Base-by-base conservation (phyloP, 495 filamentous ascomycete species). In the Tuber umbilicatum region DNA sequence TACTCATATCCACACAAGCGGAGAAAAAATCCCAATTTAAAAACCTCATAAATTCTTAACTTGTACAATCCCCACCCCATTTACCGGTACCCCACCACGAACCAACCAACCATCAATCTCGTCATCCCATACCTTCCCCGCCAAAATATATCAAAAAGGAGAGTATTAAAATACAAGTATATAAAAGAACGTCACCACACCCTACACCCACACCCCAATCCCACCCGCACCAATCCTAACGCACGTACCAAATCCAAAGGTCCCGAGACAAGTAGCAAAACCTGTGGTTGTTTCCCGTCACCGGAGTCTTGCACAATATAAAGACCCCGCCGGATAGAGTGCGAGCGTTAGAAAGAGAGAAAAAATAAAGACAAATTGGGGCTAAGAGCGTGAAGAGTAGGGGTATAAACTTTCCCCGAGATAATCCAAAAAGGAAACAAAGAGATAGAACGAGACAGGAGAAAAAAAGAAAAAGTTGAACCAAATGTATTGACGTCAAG, bases 341-440 rank as follows among this genome's bases (percentile, higher is more conserved):
- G 55, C 55, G n/a, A 64, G 27, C 55, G 27, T 64, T 64, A 64
- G 27, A 64, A 64, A 27, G 12, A n/a, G n/a, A 55, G n/a, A 31
- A 31, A 6, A 31, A 31, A 64, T 7, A 12, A 21, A 27, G 2
- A 55, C 1, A 31, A 17, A 1, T 2, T n/a, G 9, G 47, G 23
- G 47, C 47, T 55, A 0, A 16, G 55, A 64, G 31, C 7, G n/a
- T 27, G 27, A 12, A 64, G 27, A 31, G 55, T 23, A 31, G 50
- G 50, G 55, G 55, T 27, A 31, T 31, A 31, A 64, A 31, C 3
- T 31, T 64, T 64, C 55, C 55, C 55, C 5, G 27, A n/a, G 27
- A 70, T 42, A 60, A 73, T 73, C 45, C 73, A 68, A 60, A 75
- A 69, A 35, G 64, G 40, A 27, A 75, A 39, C 39, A 39, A 27